These are phyloP conservation scores for Boletales sp. DNA, from an alignment of 768 basidiomycete genomes.

Conservation along the genomic window DNA sequence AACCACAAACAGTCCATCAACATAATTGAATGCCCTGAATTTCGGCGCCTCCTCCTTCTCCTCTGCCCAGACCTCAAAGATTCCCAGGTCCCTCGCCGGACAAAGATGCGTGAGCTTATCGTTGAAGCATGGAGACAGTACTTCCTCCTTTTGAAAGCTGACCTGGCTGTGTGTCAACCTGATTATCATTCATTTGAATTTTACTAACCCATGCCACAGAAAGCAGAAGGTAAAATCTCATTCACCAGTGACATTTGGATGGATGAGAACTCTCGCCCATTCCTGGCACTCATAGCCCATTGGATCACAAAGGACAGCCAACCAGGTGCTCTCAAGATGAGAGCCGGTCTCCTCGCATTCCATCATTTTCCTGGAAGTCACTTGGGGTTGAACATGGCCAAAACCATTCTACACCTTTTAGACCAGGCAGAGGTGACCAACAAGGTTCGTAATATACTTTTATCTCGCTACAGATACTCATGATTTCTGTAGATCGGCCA, in stretches of 20 bases:
- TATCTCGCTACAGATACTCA: background rate
- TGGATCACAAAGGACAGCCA: background rate
- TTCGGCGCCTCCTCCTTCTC: conserved; percentile 23
- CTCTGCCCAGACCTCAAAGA: conserved; percentile 21
- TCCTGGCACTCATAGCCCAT: background rate
- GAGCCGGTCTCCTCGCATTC: conserved; percentile 12
- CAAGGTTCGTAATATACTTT: background rate
- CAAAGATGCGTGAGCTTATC: conserved; percentile 17
- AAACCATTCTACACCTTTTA: background rate
- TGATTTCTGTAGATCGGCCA: background rate
- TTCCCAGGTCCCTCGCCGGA: conserved; percentile 23
- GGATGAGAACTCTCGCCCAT: background rate
- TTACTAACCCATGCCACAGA: background rate
- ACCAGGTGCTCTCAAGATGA: conserved; percentile 1
- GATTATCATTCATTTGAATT: too few relatives aligned
- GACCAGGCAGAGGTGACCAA: background rate
- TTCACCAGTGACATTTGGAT: background rate
- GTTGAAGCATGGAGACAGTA: conserved; percentile 20
- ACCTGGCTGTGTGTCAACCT: conserved; percentile 18
- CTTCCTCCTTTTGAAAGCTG: conserved; percentile 19
- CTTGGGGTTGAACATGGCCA: background rate
- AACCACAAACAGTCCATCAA: conserved; percentile 25
- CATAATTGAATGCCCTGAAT: too few relatives aligned
- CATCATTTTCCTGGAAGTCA: conserved; percentile 13
- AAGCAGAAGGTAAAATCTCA: background rate